Conservation (phyloP, 2,329 filamentous ascomycete genomes). For the Ophidiomyces ophidiicola region DNA sequence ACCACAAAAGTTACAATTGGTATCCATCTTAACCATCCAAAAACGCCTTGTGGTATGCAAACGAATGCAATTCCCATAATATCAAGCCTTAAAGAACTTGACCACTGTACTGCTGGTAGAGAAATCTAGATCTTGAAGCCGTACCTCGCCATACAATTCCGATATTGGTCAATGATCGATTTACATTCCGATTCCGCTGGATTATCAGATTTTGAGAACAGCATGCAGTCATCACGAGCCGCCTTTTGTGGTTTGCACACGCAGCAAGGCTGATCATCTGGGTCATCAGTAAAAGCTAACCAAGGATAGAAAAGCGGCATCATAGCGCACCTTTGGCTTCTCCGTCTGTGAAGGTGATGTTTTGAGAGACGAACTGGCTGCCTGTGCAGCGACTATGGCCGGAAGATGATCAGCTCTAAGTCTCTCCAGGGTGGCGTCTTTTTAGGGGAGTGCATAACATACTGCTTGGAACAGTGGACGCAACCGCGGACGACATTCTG, state of each 20-base stretch:
- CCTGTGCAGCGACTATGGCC: slow-evolving; percentile 2
- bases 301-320: neutral
- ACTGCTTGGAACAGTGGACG: slow-evolving; percentile 3
- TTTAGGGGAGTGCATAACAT: no score
- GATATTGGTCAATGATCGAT: slow-evolving; percentile 72
- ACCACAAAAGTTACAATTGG: neutral
- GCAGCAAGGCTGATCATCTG: slow-evolving; percentile 64
- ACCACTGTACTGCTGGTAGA: no score
- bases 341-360: slow-evolving; percentile 1
- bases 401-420: no score
- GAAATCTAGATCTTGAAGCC: slow-evolving; percentile 62
- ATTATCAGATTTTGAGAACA: slow-evolving; percentile 77
- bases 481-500: slow-evolving; percentile 4
- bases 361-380: slow-evolving; percentile 8
- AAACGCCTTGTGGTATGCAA: slow-evolving; percentile 5
- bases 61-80: neutral
- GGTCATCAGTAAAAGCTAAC: neutral
- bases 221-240: slow-evolving; percentile 93
- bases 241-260: slow-evolving; percentile 95
- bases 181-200: slow-evolving; percentile 67
- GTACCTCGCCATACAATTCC: slow-evolving; percentile 81
- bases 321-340: slow-evolving; percentile 6
- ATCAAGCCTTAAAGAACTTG: neutral
- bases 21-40: neutral
- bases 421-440: no score